These are phyloP conservation scores for Lichina pygmaea DNA, from an alignment of 495 filamentous ascomycete species.

Conservation along the genomic window DNA sequence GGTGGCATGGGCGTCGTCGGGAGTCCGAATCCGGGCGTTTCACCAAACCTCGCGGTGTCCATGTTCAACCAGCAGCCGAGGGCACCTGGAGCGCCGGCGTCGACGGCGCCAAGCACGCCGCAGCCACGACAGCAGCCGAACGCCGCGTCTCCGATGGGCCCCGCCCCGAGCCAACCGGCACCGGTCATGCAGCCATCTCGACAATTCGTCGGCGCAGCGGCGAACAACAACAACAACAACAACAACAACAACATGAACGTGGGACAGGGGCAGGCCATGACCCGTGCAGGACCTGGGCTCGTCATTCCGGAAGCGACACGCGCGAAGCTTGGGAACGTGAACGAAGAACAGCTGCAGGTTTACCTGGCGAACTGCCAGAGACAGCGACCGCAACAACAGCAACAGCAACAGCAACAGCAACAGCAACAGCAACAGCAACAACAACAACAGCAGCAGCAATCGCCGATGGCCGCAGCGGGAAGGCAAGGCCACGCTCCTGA, in stretches of 20 bases:
- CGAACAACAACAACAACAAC: not conserved
- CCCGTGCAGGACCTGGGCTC: too few species aligned
- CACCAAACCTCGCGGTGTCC: slow-evolving; percentile 1
- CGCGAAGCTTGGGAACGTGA: not conserved
- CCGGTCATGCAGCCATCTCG: not conserved
- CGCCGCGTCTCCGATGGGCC: too few species aligned
- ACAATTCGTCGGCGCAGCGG: not conserved
- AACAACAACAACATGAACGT: not conserved
- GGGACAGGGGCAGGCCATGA: too few species aligned
- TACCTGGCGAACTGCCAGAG: not conserved
- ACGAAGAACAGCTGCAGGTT: not conserved
- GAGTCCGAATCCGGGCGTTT: not conserved
- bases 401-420: not conserved
- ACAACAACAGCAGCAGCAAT: not conserved
- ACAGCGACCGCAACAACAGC: not conserved
- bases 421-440: not conserved
- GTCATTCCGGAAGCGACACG: not conserved
- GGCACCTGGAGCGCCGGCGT: not conserved
- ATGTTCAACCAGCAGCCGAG: not conserved
- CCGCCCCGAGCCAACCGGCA: not conserved
- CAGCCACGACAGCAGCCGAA: not conserved
- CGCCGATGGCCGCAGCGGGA: not conserved
- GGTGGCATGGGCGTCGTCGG: not conserved
- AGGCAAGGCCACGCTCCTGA: not conserved
- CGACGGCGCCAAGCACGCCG: not conserved